Evolutionary conservation across 805 yeast genomes (phyloP), one percentile per base, ranked within the genome.

Genomic region (Zygosaccharomyces pseudorouxii): DNA sequence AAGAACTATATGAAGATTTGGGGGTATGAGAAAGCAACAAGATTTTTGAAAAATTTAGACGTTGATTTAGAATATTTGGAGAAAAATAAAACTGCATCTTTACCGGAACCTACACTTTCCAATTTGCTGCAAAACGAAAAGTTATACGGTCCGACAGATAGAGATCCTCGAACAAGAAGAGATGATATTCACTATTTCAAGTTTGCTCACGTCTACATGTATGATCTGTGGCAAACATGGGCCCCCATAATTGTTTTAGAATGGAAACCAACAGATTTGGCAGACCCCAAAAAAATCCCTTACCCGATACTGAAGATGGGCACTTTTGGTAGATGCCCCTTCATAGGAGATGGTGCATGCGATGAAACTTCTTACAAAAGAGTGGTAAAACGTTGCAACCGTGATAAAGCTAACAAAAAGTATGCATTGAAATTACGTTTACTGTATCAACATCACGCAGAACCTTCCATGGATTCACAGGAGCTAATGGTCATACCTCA

Each of bases 181-280:
- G 96, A 87, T 57, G 97, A 92, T 63, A 78, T 85, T 59, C 82
- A 84, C 60, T 86, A 86, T 64, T 87, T 93, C 65, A 82, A 81
- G 44, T 81, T 83, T 33, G 80, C 83, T 5, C 89, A 82, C 66
- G 71, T 89, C 23, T 82, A 84, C 55, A 83, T 89, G 33, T 92
- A 84, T 69, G 99, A 93, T 60, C 72, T 86, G 22, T 76, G 82
- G 53, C 90, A 86, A 57, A 77, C 76, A 20, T 82, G 84, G 52
- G 79, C 95, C 48, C 97, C 98, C 0, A 78, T 89, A 5, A 82
- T 90, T 9, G 72, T 81, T 5, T 76, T 90, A 57, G 98, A 93
- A 67, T 93, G 96, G 95, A 74, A 60, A 47, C 72, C 58, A 54
- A 70, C 47, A 56, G 70, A 63, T 27, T 38, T 63, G 37, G 38